phyloP scores from a whole-genome alignment of 2,329 filamentous ascomycete genomes.

The Fusarium sp. region DNA sequence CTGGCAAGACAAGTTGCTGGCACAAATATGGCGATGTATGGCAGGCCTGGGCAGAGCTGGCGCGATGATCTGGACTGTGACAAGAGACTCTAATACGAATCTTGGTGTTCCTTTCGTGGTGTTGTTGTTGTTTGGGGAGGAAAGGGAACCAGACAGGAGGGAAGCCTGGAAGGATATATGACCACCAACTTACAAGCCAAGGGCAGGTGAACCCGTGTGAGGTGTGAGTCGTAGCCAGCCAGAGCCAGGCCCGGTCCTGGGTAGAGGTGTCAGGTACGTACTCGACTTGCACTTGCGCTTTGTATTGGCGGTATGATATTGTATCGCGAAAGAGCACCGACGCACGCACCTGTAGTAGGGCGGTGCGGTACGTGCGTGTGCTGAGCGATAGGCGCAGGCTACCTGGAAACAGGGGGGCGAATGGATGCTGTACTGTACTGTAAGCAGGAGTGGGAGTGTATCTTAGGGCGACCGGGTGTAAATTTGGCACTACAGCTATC shows the following conservation, averaged over 20 bases:
- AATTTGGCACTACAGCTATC: background rate
- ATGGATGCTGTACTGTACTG: background rate
- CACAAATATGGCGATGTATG: constrained; percentile 44
- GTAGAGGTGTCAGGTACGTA: constrained; percentile 35
- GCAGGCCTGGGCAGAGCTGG: constrained; percentile 57
- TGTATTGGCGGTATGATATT: constrained; percentile 6
- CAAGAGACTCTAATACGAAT: constrained; percentile 66
- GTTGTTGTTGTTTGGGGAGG: constrained; percentile 62
- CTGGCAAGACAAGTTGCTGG: constrained; percentile 43
- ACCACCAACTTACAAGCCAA: constrained; percentile 31
- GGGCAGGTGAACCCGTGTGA: constrained; percentile 39
- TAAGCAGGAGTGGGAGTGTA: constrained; percentile 16
- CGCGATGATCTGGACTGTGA: constrained; percentile 71
- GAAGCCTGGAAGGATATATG: constrained; percentile 46
- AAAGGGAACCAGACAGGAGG: constrained; percentile 50
- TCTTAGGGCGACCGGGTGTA: background rate
- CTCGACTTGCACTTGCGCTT: constrained; percentile 13
- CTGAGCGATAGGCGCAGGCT: constrained; percentile 39
- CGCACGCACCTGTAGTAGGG: constrained; percentile 5
- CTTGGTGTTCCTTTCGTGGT: constrained; percentile 62
- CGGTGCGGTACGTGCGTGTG: constrained; percentile 30
- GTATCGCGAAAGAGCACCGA: constrained; percentile 6
- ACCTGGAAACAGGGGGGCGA: constrained; percentile 21
- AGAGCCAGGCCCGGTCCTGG: constrained; percentile 13
- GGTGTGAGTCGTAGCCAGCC: constrained; percentile 37